These are phyloP conservation scores for Beauveria scarabaeidicola DNA, from an alignment of 2,329 filamentous ascomycete species.

Conservation along the genomic window DNA sequence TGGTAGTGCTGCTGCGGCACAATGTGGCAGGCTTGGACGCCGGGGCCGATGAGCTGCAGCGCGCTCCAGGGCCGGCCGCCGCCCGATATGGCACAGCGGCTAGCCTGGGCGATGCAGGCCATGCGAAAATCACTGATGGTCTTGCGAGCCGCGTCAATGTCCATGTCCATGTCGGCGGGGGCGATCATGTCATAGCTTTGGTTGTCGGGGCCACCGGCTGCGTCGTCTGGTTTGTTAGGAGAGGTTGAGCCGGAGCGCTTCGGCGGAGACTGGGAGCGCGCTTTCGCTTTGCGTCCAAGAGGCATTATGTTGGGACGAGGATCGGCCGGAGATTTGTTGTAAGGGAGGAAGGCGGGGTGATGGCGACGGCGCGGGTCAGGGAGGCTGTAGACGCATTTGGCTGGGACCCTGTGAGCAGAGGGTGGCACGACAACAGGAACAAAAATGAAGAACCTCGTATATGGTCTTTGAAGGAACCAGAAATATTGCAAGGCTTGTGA, in stretches of 20 bases:
- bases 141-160: background rate
- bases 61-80: slow-evolving; percentile 15
- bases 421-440: background rate
- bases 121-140: background rate
- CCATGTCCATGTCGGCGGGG: background rate
- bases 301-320: background rate
- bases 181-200: background rate
- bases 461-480: background rate
- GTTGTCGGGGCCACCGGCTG: too few relatives aligned
- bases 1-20: slow-evolving; percentile 17
- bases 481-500: background rate
- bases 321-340: background rate
- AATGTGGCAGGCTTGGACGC: slow-evolving; percentile 17
- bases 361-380: background rate
- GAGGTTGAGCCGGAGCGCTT: background rate
- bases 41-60: slow-evolving; percentile 10
- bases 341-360: background rate
- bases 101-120: background rate
- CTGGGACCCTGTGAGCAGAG: background rate
- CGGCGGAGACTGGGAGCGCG: background rate
- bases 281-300: background rate
- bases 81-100: slow-evolving; percentile 14
- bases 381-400: background rate
- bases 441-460: background rate
- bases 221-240: background rate